Base-by-base conservation (phyloP, 2,329 filamentous ascomycete genomes). In the Cadophora gregata region DNA sequence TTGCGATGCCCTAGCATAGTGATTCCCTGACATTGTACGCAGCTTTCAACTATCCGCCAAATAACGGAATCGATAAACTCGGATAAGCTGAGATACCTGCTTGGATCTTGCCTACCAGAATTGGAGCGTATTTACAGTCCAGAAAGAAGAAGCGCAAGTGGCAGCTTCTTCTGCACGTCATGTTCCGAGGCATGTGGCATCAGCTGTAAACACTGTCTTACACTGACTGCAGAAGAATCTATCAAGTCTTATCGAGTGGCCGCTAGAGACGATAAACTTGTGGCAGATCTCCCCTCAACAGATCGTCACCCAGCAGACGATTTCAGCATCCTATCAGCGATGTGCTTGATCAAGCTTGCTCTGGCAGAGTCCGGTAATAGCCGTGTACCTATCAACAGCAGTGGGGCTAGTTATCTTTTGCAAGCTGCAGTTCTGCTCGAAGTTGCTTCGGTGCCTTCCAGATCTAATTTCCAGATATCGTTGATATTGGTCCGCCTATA, bases 391-490 rank as follows among this genome's bases (percentile, higher is more conserved):
- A 62, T 74, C 16, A 64, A 67, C 6, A 65, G 45, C 45, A 51
- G 25, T 24, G 67, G 59, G 21, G 64, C 59, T 12, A 68, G 70
- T 8, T 72, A 75, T 59, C 25, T 76, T 10, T 58, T 78, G 47
- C 74, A 77, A 70, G 77, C 77, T 29, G 66, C 70, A n/a, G 61
- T 68, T 7, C 36, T 78, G 29, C 70, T 79, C 8, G 77, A 78
- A 61, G 76, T 73, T 60, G 73, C 74, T 8, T 72, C 70, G 63
- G 69, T 70, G 9, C 70, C 77, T 19, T 80, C 78, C 1, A 77
- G 77, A 68, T 73, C 78, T 58, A 80, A 81, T 66, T 79, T 77
- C 60, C 76, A 80, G 61, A 78, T 79, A 19, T 74, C 77, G 7
- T 74, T 80, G 24, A 62, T 80, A 12, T 73, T 81, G 7, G 72